phyloP scores from a whole-genome alignment of 257 asterid genomes.

The Asclepias syriaca region DNA sequence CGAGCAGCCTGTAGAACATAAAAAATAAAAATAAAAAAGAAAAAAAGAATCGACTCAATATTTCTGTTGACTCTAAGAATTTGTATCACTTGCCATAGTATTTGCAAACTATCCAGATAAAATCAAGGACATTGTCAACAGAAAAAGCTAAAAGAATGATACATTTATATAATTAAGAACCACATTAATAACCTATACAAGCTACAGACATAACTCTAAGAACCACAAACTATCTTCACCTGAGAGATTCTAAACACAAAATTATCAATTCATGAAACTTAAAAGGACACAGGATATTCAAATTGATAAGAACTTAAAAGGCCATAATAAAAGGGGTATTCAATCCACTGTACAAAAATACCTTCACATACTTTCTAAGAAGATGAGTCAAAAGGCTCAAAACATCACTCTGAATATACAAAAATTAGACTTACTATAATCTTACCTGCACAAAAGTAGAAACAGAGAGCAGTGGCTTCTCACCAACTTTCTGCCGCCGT shows the following conservation, averaged over 20 bases:
- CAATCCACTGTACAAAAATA: background rate
- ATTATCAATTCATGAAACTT: background rate
- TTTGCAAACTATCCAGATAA: background rate
- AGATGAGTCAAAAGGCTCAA: conserved; percentile 1
- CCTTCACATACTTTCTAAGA: background rate
- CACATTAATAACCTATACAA: background rate
- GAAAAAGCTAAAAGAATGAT: background rate
- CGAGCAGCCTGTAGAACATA: conserved; percentile 77
- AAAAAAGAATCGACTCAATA: conserved; percentile 7
- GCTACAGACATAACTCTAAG: background rate
- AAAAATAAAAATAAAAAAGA: conserved; percentile 12
- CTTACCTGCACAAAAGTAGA: conserved; percentile 78
- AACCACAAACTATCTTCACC: background rate
- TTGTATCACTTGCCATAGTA: background rate
- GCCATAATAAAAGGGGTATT: background rate
- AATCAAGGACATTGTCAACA: background rate
- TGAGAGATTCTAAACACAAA: background rate
- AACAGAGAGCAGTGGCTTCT: conserved; percentile 77
- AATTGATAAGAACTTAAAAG: background rate
- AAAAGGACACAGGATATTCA: background rate
- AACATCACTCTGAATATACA: conserved; percentile 3
- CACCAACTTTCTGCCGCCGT: conserved; percentile 84
- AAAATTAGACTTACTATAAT: conserved; percentile 17
- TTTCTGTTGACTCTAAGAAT: background rate
- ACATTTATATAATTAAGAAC: conserved; percentile 1